Base-by-base conservation (phyloP, 108 stramenopile species). In the Cyclostephanos invisitatus region DNA sequence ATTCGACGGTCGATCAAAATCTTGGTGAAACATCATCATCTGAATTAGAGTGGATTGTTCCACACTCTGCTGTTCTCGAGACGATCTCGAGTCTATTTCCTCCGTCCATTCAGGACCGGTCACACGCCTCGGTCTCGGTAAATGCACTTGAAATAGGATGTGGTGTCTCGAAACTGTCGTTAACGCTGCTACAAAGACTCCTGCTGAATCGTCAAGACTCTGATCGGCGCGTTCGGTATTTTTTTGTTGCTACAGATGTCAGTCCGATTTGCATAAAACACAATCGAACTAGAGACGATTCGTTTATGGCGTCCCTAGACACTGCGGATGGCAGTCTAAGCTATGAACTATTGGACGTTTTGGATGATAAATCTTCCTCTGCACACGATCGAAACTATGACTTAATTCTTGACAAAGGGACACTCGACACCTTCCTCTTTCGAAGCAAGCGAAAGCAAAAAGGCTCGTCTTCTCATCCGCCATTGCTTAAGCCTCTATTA, bases 361-460 rank as follows among this genome's bases (percentile, higher is more conserved):
- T 87, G 25, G 54, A 80, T 48, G 18, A 56, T 5, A 46, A 77
- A 11, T 37, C 46, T 35, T 20, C 67, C 49, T 29, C 53, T 12
- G 21, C 59, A 21, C 56, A 62, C 20, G 1, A 46, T 27, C 47
- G 67, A 54, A 67, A 66, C 10, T 90, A 83, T 55, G 70, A 89
- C 57, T 49, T 86, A 1, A 78, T 91, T 42, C 69, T 93, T 35
- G 88, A 93, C 83, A 91, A 93, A 63, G 90, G 88, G 6, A 88
- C 88, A 46, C 68, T 91, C 15, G 92, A 91, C 67, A 93, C 92
- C 20, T 88, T 93, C 70, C 61, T 89, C 10, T 93, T 91, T 87
- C 88, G 89, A 22, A 88, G 75, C 73, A 79, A 84, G 58, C 83
- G 87, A 10, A 82, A 77, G 7, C 83, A 87, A n/a, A 67, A 79